Evolutionary conservation across 2,329 filamentous ascomycete genomes (phyloP).

Genomic region (Aspergillus carbonarius): DNA sequence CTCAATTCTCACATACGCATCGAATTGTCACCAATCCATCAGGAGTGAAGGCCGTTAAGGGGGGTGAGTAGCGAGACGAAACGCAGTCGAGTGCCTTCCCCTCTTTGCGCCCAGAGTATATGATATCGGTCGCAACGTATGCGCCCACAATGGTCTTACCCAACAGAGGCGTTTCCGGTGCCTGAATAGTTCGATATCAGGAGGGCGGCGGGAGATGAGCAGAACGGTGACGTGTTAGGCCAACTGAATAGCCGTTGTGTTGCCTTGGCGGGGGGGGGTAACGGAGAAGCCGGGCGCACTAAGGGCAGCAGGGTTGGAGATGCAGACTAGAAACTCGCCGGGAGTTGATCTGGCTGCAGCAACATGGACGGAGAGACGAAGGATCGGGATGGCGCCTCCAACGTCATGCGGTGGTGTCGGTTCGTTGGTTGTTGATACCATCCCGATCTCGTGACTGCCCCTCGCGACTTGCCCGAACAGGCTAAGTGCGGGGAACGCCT

Average conservation of each 20-base stretch:
- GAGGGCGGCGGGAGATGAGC: not conserved
- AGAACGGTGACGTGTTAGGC: conserved; percentile 18
- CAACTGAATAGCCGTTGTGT: conserved; percentile 7
- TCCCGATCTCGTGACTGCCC: conserved; percentile 18
- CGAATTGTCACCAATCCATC: not conserved
- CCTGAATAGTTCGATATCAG: not conserved
- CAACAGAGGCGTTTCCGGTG: not conserved
- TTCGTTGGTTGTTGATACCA: conserved; percentile 4
- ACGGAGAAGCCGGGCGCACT: not conserved
- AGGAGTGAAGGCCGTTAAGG: not conserved
- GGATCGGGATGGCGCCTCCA: conserved; percentile 6
- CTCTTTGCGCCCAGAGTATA: not conserved
- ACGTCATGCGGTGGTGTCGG: conserved; percentile 19
- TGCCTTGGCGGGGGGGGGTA: not conserved
- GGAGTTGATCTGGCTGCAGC: not conserved
- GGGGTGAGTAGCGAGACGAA: not conserved
- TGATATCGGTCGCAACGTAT: not conserved
- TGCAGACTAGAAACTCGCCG: not conserved
- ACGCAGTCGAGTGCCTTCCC: not conserved
- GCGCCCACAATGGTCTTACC: not conserved
- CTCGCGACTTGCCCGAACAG: not conserved
- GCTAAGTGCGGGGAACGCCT: conserved; percentile 4
- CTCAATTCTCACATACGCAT: not conserved
- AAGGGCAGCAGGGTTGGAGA: not conserved
- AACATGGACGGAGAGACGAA: not conserved